Evolutionary conservation across 306 rosid genomes (phyloP), one percentile per base, ranked within the genome.

Genomic region (Calophaca sinica): DNA sequence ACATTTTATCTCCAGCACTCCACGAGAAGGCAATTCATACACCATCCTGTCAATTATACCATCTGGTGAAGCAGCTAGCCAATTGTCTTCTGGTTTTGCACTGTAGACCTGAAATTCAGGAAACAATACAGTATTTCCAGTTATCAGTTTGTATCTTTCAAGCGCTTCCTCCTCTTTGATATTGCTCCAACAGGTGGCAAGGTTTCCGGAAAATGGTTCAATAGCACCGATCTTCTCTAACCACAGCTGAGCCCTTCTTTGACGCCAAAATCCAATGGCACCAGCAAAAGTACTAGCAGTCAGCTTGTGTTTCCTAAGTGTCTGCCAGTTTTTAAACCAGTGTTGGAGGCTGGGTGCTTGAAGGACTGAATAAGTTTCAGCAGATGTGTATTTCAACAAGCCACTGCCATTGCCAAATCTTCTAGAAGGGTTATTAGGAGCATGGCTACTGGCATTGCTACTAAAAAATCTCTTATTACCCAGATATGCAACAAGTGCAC

Each of bases 31-130:
- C 87, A 90, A 86, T 60, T 77, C 96, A 69, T 85, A 89, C 49
- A 88, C 87, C 68, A 75, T 8, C 11, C 81, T 41, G 59, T 85
- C 86, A 82, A 93, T 65, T 57, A 86, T 6, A 62, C 96, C 96
- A 65, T 93, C 98, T 3, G 98, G 93, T 59, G 98, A 90, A 84
- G 96, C 90, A 38, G 87, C 98, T 32, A 93, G 84, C 96, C 96
- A 93, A 69, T 80, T 70, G 35, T 83, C 90, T 65, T 75, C 86
- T 4, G 83, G 63, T 28, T 80, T 80, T 10, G 62, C 29, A 9
- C 73, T 78, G 71, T 88, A 87, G 33, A 93, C 89, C 78, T 93
- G 96, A 84, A 93, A 90, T 58, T 90, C 86, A 31, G 96, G 91
- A 87, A 93, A 88, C 73, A 81, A 58, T 10, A 90, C 91, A 3